These are phyloP conservation scores for Alternaria metachromatica DNA, from an alignment of 2,329 filamentous ascomycete genomes.

Conservation along the genomic window DNA sequence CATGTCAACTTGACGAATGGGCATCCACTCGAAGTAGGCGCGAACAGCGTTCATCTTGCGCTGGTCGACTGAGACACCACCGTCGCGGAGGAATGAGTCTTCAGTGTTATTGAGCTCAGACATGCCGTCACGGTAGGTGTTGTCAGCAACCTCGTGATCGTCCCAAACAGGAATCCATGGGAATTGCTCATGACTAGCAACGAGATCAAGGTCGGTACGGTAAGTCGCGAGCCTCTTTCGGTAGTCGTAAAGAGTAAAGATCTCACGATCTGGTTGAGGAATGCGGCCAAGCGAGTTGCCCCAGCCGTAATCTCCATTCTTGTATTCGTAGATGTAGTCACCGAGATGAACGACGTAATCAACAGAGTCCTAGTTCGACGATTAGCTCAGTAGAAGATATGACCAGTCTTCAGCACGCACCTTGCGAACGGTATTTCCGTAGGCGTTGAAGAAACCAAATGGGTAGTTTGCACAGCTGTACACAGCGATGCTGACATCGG, in stretches of 20 bases:
- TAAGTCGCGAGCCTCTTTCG: slow-evolving; percentile 51
- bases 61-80: slow-evolving; percentile 52
- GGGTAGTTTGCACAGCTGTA: slow-evolving; percentile 70
- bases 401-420: neutral
- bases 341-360: slow-evolving; percentile 53
- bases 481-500: slow-evolving; percentile 67
- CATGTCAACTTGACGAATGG: slow-evolving; percentile 53
- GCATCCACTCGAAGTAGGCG: slow-evolving; percentile 56
- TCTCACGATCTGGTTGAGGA: slow-evolving; percentile 46
- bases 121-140: slow-evolving; percentile 51
- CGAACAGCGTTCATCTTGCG: slow-evolving; percentile 57
- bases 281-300: slow-evolving; percentile 41
- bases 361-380: slow-evolving; percentile 46
- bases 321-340: slow-evolving; percentile 55
- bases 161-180: slow-evolving; percentile 58
- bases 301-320: slow-evolving; percentile 47
- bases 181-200: slow-evolving; percentile 49
- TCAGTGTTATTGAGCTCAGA: slow-evolving; percentile 54
- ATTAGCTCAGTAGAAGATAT: neutral
- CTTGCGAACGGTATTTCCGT: slow-evolving; percentile 50
- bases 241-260: slow-evolving; percentile 54
- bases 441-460: slow-evolving; percentile 58
- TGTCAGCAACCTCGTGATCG: slow-evolving; percentile 51
- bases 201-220: slow-evolving; percentile 51
- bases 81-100: slow-evolving; percentile 48